Evolutionary conservation across 2,329 filamentous ascomycete genomes (phyloP), one percentile per base, ranked within the genome.

Genomic region (Septoria linicola): DNA sequence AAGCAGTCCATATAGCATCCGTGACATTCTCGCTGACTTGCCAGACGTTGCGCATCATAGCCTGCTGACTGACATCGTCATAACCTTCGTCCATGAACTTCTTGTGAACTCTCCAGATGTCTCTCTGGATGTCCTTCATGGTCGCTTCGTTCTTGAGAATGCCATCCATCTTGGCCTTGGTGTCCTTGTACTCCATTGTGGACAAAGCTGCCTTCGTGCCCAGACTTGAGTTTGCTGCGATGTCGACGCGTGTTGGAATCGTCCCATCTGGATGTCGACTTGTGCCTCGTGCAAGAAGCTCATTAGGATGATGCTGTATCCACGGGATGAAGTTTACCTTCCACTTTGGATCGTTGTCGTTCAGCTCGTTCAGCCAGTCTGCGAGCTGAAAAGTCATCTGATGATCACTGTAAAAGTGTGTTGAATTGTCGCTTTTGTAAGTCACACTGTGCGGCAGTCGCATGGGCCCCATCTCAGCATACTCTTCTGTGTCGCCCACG

Each of bases 391-490:
- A 84, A 0, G 84, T 79, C 60, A 86, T 72, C 56, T 80, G 75
- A 60, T 84, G 81, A 57, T 85, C 82, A 3, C 76, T 75, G 54
- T 84, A 80, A 48, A 80, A 75, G 2, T 75, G 55, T 0, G 77
- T 82, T 58, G 77, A 71, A 56, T 82, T 81, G 14, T 75, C 73
- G 17, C 70, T 70, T 3, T 73, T 63, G 56, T 79, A 75, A 7
- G 62, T 70, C 14, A 72, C 65, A 1, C 72, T 73, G 8, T 77
- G 70, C 0, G 82, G 82, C 54, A 85, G 79, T 3, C 81, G 70
- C 81, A 85, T 84, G 0, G 81, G 80, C 0, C 82, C 82, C 78
- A 77, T 76, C 63, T 85, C 82, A 59, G 84, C 81, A 64, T 84
- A 85, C 14, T 81, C 80, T 60, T 85, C 84, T 4, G 76, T 79